A percentile compares a stretch with the other conserved stretches of the same genome.
phyloP scores from a whole-genome alignment of 1,139 yeast species.

The Diutina rugosa region DNA sequence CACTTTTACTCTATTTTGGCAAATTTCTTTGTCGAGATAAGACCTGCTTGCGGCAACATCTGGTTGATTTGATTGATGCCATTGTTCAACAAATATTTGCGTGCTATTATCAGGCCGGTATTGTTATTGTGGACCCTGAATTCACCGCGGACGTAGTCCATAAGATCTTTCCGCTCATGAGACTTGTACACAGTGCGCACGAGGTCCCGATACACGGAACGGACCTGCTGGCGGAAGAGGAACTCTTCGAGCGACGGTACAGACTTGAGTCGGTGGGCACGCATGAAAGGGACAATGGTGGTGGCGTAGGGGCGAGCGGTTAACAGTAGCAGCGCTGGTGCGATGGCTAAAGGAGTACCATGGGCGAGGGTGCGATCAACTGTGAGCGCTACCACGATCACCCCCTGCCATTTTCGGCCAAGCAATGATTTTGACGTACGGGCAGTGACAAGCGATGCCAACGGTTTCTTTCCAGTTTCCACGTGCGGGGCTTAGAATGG shows the following conservation, averaged over 20 bases:
- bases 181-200: constrained; percentile 20
- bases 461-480: background rate
- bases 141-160: constrained; percentile 21
- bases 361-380: background rate
- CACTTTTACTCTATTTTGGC: background rate
- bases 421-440: too few species aligned
- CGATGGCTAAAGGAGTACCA: background rate
- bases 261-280: constrained; percentile 3
- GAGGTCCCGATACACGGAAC: constrained; percentile 20
- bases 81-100: constrained; percentile 24
- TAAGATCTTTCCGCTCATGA: constrained; percentile 25
- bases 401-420: background rate
- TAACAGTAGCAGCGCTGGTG: background rate
- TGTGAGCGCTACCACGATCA: background rate
- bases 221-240: constrained; percentile 22
- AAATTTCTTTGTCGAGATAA: constrained; percentile 1
- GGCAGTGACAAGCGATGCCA: background rate
- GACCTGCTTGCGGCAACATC: constrained; percentile 12
- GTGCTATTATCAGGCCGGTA: constrained; percentile 17
- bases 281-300: background rate
- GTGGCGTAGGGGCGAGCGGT: background rate
- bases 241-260: constrained; percentile 28
- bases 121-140: constrained; percentile 16
- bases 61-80: constrained; percentile 18
- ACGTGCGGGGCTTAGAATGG: background rate